Evolutionary conservation across 2,329 filamentous ascomycete genomes (phyloP).

Genomic region (Zymoseptoria crescenta): DNA sequence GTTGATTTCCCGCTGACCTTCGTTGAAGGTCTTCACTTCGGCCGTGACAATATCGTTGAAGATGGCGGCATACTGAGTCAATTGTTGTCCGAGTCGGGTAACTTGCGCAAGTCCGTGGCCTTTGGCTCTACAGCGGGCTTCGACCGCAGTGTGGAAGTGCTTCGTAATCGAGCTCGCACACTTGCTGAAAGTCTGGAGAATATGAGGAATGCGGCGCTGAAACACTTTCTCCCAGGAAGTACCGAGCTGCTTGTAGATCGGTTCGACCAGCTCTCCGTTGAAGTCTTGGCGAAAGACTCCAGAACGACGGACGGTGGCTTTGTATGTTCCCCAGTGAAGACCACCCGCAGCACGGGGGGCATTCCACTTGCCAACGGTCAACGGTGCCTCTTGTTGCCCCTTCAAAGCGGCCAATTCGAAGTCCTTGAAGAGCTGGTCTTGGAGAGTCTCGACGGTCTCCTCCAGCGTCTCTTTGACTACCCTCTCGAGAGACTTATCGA

Average conservation of each 20-base stretch:
- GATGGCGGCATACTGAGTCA: conserved; percentile 35
- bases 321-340: conserved; percentile 47
- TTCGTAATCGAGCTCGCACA: conserved; percentile 28
- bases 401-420: conserved; percentile 34
- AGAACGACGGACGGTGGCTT: conserved; percentile 46
- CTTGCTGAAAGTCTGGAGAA: conserved; percentile 32
- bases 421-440: conserved; percentile 41
- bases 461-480: conserved; percentile 33
- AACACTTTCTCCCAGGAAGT: conserved; percentile 40
- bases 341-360: conserved; percentile 38
- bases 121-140: conserved; percentile 31
- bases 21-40: conserved; percentile 34
- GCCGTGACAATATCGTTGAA: conserved; percentile 32
- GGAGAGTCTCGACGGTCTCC: conserved; percentile 35
- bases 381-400: conserved; percentile 33
- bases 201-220: conserved; percentile 35
- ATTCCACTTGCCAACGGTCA: conserved; percentile 32
- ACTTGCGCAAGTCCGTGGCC: conserved; percentile 36
- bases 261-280: conserved; percentile 33
- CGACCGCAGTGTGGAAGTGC: conserved; percentile 38
- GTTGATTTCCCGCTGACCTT: conserved; percentile 45
- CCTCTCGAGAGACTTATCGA: conserved; percentile 37
- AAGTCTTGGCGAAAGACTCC: conserved; percentile 42
- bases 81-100: conserved; percentile 34
- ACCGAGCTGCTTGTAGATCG: conserved; percentile 35